A percentile compares a stretch with the other conserved stretches of the same genome.
Conservation (phyloP, 225 moss, liverwort and hornwort genomes). For the Pseudisothecium myosuroides region DNA sequence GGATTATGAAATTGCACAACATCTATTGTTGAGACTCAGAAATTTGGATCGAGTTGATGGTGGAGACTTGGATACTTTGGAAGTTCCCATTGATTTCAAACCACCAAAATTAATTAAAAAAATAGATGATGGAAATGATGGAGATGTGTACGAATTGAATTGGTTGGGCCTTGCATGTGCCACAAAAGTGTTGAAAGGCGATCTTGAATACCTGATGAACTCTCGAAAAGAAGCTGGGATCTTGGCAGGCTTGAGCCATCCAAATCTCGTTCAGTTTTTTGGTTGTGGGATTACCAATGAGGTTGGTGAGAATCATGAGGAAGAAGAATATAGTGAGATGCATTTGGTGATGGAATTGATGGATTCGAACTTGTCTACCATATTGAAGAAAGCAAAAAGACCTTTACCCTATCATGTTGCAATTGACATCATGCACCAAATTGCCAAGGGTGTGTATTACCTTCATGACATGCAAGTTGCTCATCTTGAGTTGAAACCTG, state of each 20-base stretch:
- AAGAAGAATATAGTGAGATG: neutral
- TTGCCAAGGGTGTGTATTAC: neutral
- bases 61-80: neutral
- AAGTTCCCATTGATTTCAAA: neutral
- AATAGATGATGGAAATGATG: neutral
- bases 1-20: neutral
- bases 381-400: neutral
- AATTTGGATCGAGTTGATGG: neutral
- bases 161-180: neutral
- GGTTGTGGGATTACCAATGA: neutral
- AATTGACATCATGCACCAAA: neutral
- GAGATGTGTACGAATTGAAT: neutral
- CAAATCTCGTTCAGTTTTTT: neutral
- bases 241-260: neutral
- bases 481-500: neutral
- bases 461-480: neutral
- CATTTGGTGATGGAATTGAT: neutral
- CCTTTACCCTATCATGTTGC: neutral
- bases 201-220: fast-evolving
- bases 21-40: neutral
- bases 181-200: neutral
- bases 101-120: fast-evolving
- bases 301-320: fast-evolving
- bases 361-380: neutral
- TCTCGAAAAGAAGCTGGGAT: neutral